Percentiles rank a stretch among this genome's conserved stretches.
Evolutionary conservation across 768 basidiomycete species (phyloP).

Genomic region (Tulasnella sp.): DNA sequence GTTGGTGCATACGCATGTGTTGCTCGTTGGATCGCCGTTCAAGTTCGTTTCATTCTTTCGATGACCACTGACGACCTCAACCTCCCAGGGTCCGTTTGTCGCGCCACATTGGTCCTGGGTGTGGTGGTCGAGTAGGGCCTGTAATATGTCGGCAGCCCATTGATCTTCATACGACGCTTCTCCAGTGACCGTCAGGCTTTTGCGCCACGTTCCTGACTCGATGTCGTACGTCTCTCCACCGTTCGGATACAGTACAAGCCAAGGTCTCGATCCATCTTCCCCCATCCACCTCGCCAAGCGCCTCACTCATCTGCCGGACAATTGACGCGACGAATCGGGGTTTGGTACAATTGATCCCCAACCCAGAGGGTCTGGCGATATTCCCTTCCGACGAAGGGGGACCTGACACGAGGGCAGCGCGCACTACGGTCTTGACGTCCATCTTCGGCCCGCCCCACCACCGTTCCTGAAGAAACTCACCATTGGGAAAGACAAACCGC

Average conservation of each 20-base stretch:
- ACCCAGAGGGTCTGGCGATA: slow-evolving; percentile 32
- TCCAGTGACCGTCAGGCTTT: background rate
- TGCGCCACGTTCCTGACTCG: slow-evolving; percentile 38
- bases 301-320: slow-evolving; percentile 29
- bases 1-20: no score
- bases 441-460: slow-evolving; percentile 20
- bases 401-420: slow-evolving; percentile 16
- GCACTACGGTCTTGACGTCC: slow-evolving; percentile 33
- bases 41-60: no score
- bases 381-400: slow-evolving; percentile 20
- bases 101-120: background rate
- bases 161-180: slow-evolving; percentile 19
- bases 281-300: slow-evolving; percentile 16
- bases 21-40: no score
- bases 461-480: slow-evolving; percentile 2
- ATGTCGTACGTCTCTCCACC: slow-evolving; percentile 47
- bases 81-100: slow-evolving; percentile 23
- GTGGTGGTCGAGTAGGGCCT: slow-evolving; percentile 24
- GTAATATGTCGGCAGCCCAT: slow-evolving; percentile 31
- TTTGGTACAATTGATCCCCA: slow-evolving; percentile 67
- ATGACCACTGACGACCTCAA: slow-evolving; percentile 55
- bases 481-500: slow-evolving; percentile 41
- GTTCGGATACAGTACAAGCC: slow-evolving; percentile 63
- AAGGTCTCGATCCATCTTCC: slow-evolving; percentile 28
- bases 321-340: slow-evolving; percentile 34